Base-by-base conservation (phyloP, 163 green algal genomes). In the Trebouxiophyceae sp. region DNA sequence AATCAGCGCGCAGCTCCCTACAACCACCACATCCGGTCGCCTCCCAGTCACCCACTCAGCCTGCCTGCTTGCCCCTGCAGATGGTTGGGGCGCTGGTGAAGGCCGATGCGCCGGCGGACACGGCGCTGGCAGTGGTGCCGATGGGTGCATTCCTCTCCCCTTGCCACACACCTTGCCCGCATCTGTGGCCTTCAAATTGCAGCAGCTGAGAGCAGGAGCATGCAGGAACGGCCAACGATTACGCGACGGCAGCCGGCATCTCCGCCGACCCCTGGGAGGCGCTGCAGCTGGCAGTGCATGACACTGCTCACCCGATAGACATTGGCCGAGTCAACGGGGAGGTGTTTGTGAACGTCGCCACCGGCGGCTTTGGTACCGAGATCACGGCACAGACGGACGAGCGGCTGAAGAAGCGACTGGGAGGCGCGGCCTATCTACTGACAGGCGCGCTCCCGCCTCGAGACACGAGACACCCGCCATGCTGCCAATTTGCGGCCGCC, bases 201-300 rank as follows among this genome's bases (percentile, higher is more conserved):
- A n/a, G n/a, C n/a, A n/a, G n/a, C n/a, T n/a, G n/a, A n/a, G n/a
- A n/a, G n/a, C n/a, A n/a, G n/a, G n/a, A n/a, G n/a, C n/a, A n/a
- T n/a, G n/a, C n/a, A n/a, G n/a, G 66, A 0, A 72, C 66, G 4
- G 66, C 66, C 32, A 72, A 72, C 47, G 66, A 72, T 47, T 72
- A 67, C 67, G 66, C 66, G 16, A 72, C 66, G 16, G 56, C 50
- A n/a, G 29, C 63, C 7, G 66, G 66, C 20, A 59, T 72, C 4
- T 46, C 66, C 19, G 59, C 63, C 7, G 66, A 72, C 28, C 58
- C 66, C 4, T 72, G 47, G 47, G 66, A 72, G 32, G 66, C 66
- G 2, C 59, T 72, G 59, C 66, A 72, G 66, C 66, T 72, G 5
- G 62, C 57, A 24, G 50, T 34, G 4, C 33, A 50, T n/a, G 47